phyloP scores from a whole-genome alignment of 768 basidiomycete species.

The Naematelia aurantialba region DNA sequence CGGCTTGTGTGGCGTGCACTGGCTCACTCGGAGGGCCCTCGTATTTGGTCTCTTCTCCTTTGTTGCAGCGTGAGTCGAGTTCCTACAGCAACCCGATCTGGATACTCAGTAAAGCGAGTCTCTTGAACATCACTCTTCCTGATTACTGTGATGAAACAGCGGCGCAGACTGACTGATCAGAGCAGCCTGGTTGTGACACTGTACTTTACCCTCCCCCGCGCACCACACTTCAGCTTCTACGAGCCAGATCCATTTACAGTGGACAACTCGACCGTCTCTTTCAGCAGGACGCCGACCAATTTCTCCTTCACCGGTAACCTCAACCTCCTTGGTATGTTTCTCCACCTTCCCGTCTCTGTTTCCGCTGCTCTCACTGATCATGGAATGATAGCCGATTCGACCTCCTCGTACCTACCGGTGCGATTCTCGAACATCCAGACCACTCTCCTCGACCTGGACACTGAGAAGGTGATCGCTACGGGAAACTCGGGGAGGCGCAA shows the following conservation, averaged over 20 bases:
- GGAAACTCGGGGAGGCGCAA: constrained; percentile 63
- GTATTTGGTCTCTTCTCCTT: constrained; percentile 59
- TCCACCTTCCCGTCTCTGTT: not conserved
- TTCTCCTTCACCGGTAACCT: constrained; percentile 81
- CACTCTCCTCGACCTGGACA: constrained; percentile 65
- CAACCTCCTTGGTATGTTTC: constrained; percentile 58
- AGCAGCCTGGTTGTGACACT: constrained; percentile 65
- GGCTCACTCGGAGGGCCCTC: constrained; percentile 68
- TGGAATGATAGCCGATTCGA: constrained; percentile 59
- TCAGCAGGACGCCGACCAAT: constrained; percentile 77
- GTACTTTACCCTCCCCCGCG: constrained; percentile 77
- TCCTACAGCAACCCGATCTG: constrained; percentile 42
- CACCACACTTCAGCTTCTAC: constrained; percentile 68
- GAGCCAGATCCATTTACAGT: constrained; percentile 58
- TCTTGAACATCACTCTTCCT: constrained; percentile 1
- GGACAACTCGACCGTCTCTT: constrained; percentile 55
- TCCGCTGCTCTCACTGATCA: not conserved
- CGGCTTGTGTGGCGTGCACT: constrained; percentile 69
- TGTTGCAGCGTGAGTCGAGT: constrained; percentile 62
- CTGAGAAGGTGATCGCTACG: constrained; percentile 62
- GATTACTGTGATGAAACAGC: not conserved
- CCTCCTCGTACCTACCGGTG: constrained; percentile 70
- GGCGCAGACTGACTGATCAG: not conserved
- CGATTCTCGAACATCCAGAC: constrained; percentile 67
- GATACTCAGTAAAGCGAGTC: constrained; percentile 30